A percentile compares a stretch with the other conserved stretches of the same genome.
phyloP scores from a whole-genome alignment of 768 basidiomycete genomes.

The Amanita molliuscula region DNA sequence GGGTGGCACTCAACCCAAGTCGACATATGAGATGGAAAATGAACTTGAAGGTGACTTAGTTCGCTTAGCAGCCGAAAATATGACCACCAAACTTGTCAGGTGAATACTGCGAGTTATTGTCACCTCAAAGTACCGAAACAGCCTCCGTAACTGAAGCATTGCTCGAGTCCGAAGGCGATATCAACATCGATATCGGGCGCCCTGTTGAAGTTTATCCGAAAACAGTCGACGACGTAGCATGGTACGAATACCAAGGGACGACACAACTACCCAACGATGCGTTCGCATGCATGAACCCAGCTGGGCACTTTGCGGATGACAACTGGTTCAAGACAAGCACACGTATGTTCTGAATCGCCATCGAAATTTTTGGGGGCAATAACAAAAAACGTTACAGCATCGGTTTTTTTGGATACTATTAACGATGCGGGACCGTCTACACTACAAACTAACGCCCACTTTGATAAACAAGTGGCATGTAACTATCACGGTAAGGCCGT shows the following conservation, averaged over 20 bases:
- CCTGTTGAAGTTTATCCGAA: not conserved
- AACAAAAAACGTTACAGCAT: not conserved
- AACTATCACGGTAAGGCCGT: not conserved
- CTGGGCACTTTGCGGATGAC: not conserved
- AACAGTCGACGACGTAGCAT: not conserved
- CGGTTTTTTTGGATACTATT: not conserved
- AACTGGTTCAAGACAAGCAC: not conserved
- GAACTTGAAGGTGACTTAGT: not conserved
- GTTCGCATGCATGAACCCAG: not conserved
- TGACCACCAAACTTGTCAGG: not conserved
- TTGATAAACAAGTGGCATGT: not conserved
- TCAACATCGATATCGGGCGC: not conserved
- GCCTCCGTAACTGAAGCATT: not conserved
- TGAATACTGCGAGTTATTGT: not conserved
- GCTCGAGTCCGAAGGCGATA: not conserved
- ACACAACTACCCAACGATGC: not conserved
- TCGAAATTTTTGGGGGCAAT: not conserved
- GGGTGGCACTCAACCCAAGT: not conserved
- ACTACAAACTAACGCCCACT: not conserved
- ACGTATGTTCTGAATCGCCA: not conserved
- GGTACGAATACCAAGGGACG: slow-evolving; percentile 1
- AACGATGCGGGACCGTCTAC: not conserved
- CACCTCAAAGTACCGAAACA: not conserved
- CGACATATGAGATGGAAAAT: not conserved
- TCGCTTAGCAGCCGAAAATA: not conserved